Evolutionary conservation across 2,329 filamentous ascomycete species (phyloP), one percentile per base, ranked within the genome.

Genomic region (Fusarium keratoplasticum): DNA sequence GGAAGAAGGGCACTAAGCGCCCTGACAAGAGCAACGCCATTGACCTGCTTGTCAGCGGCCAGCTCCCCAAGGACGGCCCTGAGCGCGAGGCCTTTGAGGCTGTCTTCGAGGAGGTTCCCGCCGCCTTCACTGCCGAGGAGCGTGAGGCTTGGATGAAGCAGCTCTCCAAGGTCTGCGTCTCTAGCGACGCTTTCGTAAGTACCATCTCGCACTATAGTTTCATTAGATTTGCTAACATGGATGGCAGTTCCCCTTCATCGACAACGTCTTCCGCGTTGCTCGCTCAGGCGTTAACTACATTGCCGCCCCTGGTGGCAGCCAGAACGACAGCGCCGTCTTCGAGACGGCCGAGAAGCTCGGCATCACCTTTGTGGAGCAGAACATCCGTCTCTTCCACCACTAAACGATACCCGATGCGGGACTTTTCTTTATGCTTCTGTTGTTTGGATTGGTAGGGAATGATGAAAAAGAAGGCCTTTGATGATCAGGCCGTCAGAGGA

Each of bases 21-120:
- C 90, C 96, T 55, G 96, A 98, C 84, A 99, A 98, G 91, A 97
- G 94, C 87, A 99, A 99, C 83, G 96, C 95, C 75, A 98, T 98
- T 80, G 96, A 98, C 82, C 88, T 98, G 81, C 91, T 98, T 74
- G 96, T 96, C 83, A 96, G 94, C 71, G 96, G 96, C 61, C 90
- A 97, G 84, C 90, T 98, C 29, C 95, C 96, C 64, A 93, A 93
- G 83, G 90, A 89, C 22, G 95, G 95, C 4, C 88, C 93, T 40
- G 96, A 99, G 88, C 92, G 92, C 74, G 93, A 93, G 77, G 92
- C 92, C 70, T 99, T 96, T 82, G 95, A 98, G 86, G 89, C 89
- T 61, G 90, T 96, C 78, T 99, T 99, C 77, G 95, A 98, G 80
- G 93, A 95, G 79, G 94, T 98, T 3, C 96, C 96, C 1, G 84